A percentile compares a stretch with the other conserved stretches of the same genome.
These are phyloP conservation scores for Colletotrichum theobromicola DNA, from an alignment of 2,329 filamentous ascomycete species.

Conservation along the genomic window DNA sequence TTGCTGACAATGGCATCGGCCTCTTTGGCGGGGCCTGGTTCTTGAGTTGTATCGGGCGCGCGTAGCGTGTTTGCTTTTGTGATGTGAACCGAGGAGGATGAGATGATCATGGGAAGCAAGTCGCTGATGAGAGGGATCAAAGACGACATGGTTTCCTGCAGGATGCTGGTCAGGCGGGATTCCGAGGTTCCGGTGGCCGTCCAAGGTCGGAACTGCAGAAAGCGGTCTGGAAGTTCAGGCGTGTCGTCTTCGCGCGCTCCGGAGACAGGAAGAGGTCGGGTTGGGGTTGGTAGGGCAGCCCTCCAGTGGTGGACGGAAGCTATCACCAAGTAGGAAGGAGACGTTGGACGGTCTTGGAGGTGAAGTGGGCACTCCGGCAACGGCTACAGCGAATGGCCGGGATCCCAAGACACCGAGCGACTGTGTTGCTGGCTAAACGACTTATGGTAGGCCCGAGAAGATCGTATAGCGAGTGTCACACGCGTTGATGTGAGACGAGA, in stretches of 20 bases:
- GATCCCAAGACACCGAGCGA: not conserved
- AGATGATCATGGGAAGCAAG: slow-evolving; percentile 64
- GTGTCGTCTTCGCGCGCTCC: not conserved
- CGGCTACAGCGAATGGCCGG: not conserved
- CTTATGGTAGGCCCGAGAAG: not conserved
- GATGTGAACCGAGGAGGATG: slow-evolving; percentile 61
- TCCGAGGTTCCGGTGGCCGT: not conserved
- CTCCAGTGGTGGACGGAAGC: slow-evolving; percentile 8
- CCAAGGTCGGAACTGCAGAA: not conserved
- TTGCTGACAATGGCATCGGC: slow-evolving; percentile 66
- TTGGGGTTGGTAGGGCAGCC: not conserved
- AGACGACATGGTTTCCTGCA: slow-evolving; percentile 48
- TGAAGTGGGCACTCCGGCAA: slow-evolving; percentile 4
- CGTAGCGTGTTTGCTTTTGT: slow-evolving; percentile 41
- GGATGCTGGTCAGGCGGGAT: not conserved
- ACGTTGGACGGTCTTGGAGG: not conserved
- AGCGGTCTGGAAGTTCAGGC: not conserved
- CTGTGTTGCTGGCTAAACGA: not conserved
- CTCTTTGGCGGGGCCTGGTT: slow-evolving; percentile 38
- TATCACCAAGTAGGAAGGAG: slow-evolving; percentile 24
- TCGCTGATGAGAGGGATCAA: slow-evolving; percentile 62
- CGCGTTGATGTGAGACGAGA: not conserved
- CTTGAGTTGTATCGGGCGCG: slow-evolving; percentile 38
- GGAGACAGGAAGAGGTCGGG: not conserved
- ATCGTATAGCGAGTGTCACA: not conserved